Base-by-base conservation (phyloP, 331 rosid genomes). In the Acacia pycnantha region DNA sequence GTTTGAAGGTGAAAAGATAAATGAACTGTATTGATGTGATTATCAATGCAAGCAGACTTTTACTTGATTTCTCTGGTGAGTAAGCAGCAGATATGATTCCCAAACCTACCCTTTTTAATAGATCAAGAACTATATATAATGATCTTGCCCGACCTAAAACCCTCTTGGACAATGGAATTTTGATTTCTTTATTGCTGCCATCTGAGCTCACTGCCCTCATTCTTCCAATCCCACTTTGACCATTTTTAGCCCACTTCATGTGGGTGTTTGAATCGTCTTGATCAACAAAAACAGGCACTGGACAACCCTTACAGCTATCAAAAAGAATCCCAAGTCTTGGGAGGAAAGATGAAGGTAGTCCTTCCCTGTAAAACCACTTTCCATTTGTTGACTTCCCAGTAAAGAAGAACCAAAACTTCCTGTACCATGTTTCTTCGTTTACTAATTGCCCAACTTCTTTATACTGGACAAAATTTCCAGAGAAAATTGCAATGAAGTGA, bases 41-140 rank as follows among this genome's bases (percentile, higher is more conserved):
- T 44, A 81, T 82, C 84, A 92, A 47, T 35, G 91, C 91, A 9
- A 79, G 80, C 68, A 87, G 46, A 80, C 86, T 83, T 87, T 86
- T 91, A 83, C 83, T 92, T 77, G 86, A 41, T 58, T 66, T 79
- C 76, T 50, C 86, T 62, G 89, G 83, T 11, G 89, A 81, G 87
- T 84, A 81, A 26, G 87, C 89, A 81, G 80, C 91, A 14, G 91
- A 84, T 73, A 90, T 76, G 83, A 92, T 87, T 50, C 90, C 97
- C 75, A 92, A 67, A 85, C 85, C 27, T 71, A 87, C 87, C 79
- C 91, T 76, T 82, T 89, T 88, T 66, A 78, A 35, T 29, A 91
- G 86, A 82, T 90, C 94, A 78, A 90, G 33, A 31, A 87, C 83
- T 71, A 88, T 81, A 43, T 92, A 90, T 73, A 84, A 90, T 51